Base-by-base conservation (phyloP, 768 basidiomycete species). In the Stropharia rugosoannulata region DNA sequence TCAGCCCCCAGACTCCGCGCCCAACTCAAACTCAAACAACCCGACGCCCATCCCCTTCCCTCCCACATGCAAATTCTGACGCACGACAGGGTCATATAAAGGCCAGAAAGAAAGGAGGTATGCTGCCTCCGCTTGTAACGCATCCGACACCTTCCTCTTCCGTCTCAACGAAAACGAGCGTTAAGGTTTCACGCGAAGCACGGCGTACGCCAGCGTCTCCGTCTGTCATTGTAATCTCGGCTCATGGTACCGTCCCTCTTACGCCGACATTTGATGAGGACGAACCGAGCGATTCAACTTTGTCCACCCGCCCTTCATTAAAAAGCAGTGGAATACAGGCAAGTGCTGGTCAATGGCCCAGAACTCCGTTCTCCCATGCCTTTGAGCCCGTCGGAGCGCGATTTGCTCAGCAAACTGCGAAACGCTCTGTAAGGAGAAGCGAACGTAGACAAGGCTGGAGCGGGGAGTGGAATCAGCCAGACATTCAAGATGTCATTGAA, bases 401-500 rank as follows among this genome's bases (percentile, higher is more conserved):
- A 5, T 36, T 52, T 7, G 51, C 32, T 8, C 41, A 41, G 15
- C n/a, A 19, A 16, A 37, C 45, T 10, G 29, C 13, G 27, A 49
- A n/a, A 19, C 27, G 27, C 18, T 38, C 43, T 29, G 37, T 18
- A 32, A 32, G 32, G 13, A 55, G 54, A 49, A 58, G 46, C 29
- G 57, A 58, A 16, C 38, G 57, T 2, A 35, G 57, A 6, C 57
- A 61, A 45, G 60, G 60, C 2, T 61, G 60, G 60, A 61, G 60
- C 36, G 60, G 60, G 44, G 63, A 58, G 45, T 61, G 60, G 60
- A 61, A 61, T 36, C 60, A 58, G 54, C 57, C 56, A 11, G 47
- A 55, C 22, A 61, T 61, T 19, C 54, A 45, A 36, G 60, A 58
- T 18, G 61, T 60, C 35, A 56, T 60, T 50, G 45, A 49, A 16